Conservation (phyloP, 1,284 basidiomycete genomes). For the Volvariella volvacea region DNA sequence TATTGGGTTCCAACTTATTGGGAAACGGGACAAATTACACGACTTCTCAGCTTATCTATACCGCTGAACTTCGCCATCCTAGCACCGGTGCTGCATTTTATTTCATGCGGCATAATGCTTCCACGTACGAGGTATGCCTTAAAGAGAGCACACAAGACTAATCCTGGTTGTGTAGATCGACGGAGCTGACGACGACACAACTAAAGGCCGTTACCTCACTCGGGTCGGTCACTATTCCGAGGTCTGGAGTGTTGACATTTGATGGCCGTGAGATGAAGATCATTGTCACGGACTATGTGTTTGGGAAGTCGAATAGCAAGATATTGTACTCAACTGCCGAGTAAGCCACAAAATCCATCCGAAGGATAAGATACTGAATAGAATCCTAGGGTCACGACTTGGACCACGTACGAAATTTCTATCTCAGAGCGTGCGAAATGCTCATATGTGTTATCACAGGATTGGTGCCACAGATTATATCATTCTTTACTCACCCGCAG, state of each 20-base stretch:
- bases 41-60: conserved; percentile 35
- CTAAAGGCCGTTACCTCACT: conserved; percentile 34
- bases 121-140: conserved; percentile 27
- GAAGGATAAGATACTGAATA: neutral
- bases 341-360: conserved; percentile 19
- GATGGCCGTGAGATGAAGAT: conserved; percentile 44
- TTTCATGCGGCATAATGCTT: conserved; percentile 39
- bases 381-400: conserved; percentile 34
- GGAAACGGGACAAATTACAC: conserved; percentile 42
- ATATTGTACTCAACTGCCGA: conserved; percentile 44
- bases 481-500: conserved; percentile 34
- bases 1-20: conserved; percentile 31
- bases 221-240: conserved; percentile 32
- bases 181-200: conserved; percentile 29
- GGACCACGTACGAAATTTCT: conserved; percentile 30
- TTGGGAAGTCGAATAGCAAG: conserved; percentile 27
- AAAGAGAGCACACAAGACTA: conserved; percentile 1
- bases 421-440: conserved; percentile 2
- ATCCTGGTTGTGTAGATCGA: conserved; percentile 23
- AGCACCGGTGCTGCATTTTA: conserved; percentile 44
- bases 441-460: conserved; percentile 16
- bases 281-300: conserved; percentile 41
- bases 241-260: conserved; percentile 30
- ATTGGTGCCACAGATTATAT: conserved; percentile 34
- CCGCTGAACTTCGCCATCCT: conserved; percentile 40